Percentiles rank a stretch among this genome's conserved stretches.
These are phyloP conservation scores for Citrus australasica DNA, from an alignment of 345 rosid genomes.

Conservation along the genomic window DNA sequence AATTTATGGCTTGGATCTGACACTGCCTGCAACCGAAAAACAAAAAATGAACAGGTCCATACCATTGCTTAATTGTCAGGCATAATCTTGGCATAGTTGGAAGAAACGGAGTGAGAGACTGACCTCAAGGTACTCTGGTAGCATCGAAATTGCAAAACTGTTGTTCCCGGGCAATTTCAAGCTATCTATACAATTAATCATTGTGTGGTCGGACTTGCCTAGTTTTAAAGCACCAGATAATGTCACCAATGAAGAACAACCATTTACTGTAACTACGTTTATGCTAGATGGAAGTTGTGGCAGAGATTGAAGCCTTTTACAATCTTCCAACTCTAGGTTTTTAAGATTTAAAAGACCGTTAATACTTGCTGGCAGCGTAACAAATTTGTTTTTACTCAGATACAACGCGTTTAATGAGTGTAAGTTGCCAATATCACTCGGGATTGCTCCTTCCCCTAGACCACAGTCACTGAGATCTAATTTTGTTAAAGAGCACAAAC, in stretches of 20 bases:
- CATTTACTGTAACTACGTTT: not conserved
- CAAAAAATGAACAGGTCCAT: not conserved
- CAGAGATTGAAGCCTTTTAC: constrained; percentile 14
- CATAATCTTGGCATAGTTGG: not conserved
- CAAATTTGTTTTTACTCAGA: too few relatives aligned
- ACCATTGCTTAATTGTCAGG: not conserved
- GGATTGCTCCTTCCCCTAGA: too few relatives aligned
- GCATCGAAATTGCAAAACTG: too few relatives aligned
- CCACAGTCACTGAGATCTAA: constrained; percentile 6
- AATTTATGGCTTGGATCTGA: not conserved
- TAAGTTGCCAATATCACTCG: too few relatives aligned
- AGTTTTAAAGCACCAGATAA: not conserved
- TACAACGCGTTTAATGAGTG: too few relatives aligned
- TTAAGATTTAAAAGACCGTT: not conserved
- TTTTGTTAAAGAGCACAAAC: not conserved
- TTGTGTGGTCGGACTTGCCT: too few relatives aligned
- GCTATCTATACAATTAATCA: too few relatives aligned
- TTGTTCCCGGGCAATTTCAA: too few relatives aligned
- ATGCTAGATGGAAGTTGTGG: not conserved
- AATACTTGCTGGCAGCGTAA: too few relatives aligned
- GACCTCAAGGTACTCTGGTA: too few relatives aligned
- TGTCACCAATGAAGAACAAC: constrained; percentile 15
- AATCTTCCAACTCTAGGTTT: not conserved
- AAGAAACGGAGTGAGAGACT: too few relatives aligned
- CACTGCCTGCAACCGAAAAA: not conserved